These are phyloP conservation scores for Aspergillus tanneri DNA, from an alignment of 2,329 filamentous ascomycete genomes.

Conservation along the genomic window DNA sequence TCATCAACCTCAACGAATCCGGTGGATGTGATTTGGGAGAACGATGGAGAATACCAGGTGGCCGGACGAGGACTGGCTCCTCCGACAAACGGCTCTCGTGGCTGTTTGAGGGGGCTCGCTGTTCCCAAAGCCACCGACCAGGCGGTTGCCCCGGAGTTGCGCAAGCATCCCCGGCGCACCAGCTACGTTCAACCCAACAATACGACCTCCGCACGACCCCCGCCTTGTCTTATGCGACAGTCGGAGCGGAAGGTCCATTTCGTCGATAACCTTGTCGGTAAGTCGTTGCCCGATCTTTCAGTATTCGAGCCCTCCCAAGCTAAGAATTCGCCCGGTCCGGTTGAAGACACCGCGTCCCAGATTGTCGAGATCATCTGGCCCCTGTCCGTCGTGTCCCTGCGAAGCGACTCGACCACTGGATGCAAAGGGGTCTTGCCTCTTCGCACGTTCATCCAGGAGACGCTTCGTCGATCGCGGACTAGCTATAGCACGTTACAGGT, in stretches of 20 bases:
- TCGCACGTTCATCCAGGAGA: slow-evolving; percentile 96
- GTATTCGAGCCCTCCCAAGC: too few species aligned
- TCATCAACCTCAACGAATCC: slow-evolving; percentile 65
- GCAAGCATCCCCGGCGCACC: slow-evolving; percentile 55
- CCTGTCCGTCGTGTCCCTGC: slow-evolving; percentile 75
- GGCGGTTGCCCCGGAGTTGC: slow-evolving; percentile 41
- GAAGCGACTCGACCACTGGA: slow-evolving; percentile 63
- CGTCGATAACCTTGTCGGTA: slow-evolving; percentile 96
- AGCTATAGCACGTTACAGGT: slow-evolving; percentile 98
- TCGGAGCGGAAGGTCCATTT: slow-evolving; percentile 91
- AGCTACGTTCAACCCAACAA: slow-evolving; percentile 51
- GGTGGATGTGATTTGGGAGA: slow-evolving; percentile 53
- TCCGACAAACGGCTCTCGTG: slow-evolving; percentile 27
- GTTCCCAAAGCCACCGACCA: slow-evolving; percentile 32
- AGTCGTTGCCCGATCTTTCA: slow-evolving; percentile 49
- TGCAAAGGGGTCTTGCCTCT: slow-evolving; percentile 80
- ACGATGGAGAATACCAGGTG: slow-evolving; percentile 33
- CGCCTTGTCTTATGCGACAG: slow-evolving; percentile 78
- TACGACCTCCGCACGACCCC: slow-evolving; percentile 56
- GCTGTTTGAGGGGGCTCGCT: slow-evolving; percentile 28
- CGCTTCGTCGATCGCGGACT: slow-evolving; percentile 86
- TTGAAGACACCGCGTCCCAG: slow-evolving; percentile 93
- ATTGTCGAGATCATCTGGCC: slow-evolving; percentile 98
- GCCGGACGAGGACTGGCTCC: slow-evolving; percentile 26
- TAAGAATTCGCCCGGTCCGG: too few species aligned